Conservation (phyloP, 192 early-diverging fungal species). For the Podila epigama region DNA sequence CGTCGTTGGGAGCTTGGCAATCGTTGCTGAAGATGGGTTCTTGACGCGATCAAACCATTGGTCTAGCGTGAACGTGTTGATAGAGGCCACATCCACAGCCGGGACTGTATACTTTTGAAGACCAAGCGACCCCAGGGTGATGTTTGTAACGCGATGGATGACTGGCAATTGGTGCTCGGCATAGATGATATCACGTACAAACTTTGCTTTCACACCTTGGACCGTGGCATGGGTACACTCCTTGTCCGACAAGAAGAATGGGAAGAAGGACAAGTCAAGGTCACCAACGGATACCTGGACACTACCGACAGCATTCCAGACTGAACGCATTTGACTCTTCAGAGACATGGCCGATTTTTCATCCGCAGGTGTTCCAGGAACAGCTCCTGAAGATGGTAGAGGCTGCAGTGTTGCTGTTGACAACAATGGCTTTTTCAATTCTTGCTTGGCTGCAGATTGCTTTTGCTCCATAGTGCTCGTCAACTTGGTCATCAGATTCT, state of each 20-base stretch:
- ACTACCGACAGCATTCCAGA: slow-evolving; percentile 25
- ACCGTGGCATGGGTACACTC: slow-evolving; percentile 46
- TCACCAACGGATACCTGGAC: slow-evolving; percentile 35
- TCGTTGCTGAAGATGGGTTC: slow-evolving; percentile 32
- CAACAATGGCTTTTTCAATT: slow-evolving; percentile 27
- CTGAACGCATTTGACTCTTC: slow-evolving; percentile 6
- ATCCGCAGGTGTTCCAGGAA: not conserved
- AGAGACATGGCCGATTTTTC: not conserved
- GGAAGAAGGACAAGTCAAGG: slow-evolving; percentile 37
- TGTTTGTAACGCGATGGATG: slow-evolving; percentile 20
- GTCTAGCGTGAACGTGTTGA: slow-evolving; percentile 22
- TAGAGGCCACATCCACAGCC: slow-evolving; percentile 7
- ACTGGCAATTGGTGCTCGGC: slow-evolving; percentile 2
- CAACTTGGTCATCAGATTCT: slow-evolving; percentile 21
- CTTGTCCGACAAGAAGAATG: slow-evolving; percentile 44
- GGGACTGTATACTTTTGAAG: slow-evolving; percentile 39
- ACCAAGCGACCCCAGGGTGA: slow-evolving; percentile 12
- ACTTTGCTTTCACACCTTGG: slow-evolving; percentile 16
- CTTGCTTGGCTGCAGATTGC: slow-evolving; percentile 23
- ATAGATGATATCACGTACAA: slow-evolving; percentile 23
- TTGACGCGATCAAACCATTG: slow-evolving; percentile 47
- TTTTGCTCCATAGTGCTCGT: slow-evolving; percentile 36
- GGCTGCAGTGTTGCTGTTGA: slow-evolving; percentile 17
- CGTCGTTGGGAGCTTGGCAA: slow-evolving; percentile 33
- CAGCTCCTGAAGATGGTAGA: not conserved